Evolutionary conservation across 768 basidiomycete species (phyloP).

Genomic region (Leucosporidium creatinivorum): DNA sequence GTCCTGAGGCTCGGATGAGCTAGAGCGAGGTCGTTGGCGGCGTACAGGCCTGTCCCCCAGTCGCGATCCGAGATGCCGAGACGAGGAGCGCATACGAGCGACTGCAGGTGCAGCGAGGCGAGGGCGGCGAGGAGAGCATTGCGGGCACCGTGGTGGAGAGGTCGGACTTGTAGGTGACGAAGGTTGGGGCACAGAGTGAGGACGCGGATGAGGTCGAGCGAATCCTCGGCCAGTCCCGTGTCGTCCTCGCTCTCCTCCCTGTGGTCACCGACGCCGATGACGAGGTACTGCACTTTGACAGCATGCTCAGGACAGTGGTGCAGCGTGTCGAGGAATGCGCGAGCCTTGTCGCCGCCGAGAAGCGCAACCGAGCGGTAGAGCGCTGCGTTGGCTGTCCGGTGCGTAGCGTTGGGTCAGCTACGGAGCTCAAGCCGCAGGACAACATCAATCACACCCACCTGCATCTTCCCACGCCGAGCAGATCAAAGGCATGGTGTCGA

Average conservation of each 20-base stretch:
- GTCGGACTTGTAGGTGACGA: conserved; percentile 6
- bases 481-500: background rate
- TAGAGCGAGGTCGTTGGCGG: background rate
- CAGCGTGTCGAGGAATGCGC: background rate
- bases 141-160: background rate
- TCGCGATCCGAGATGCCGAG: background rate
- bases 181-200: background rate
- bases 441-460: background rate
- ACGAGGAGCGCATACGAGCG: conserved; percentile 8
- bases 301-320: background rate
- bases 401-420: too few species aligned
- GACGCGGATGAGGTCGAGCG: conserved; percentile 4
- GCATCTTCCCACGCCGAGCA: background rate
- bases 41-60: background rate
- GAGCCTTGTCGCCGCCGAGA: background rate
- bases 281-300: conserved; percentile 1
- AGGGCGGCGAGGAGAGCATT: background rate
- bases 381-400: conserved; percentile 1
- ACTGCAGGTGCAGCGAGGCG: background rate
- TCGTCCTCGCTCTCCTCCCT: background rate
- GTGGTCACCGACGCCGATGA: background rate
- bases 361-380: conserved; percentile 12
- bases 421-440: too few species aligned
- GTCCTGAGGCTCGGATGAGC: background rate
- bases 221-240: background rate